Percentiles rank a stretch among this genome's conserved stretches.
These are phyloP conservation scores for Sphagnum magellanicum DNA, from an alignment of 228 moss, liverwort and hornwort species.

Conservation along the genomic window DNA sequence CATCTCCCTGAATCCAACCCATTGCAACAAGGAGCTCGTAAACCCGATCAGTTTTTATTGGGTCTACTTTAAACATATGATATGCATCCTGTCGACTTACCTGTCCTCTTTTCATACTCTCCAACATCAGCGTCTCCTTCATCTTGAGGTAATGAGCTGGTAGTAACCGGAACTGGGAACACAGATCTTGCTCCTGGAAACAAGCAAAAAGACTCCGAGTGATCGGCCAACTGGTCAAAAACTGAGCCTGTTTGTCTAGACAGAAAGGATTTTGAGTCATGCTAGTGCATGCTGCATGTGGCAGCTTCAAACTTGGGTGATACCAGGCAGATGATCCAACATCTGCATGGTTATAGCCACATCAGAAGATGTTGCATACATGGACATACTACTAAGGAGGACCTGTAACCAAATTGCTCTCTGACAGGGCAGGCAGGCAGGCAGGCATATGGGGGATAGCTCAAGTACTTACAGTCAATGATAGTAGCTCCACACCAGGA, in stretches of 20 bases:
- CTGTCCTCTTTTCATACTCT: conserved; percentile 70
- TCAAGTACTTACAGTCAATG: conserved; percentile 55
- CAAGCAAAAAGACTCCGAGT: neutral
- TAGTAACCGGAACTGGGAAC: conserved; percentile 66
- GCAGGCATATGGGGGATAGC: too few relatives aligned
- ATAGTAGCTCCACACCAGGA: conserved; percentile 78
- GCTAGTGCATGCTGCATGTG: too few relatives aligned
- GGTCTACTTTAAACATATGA: conserved; percentile 80
- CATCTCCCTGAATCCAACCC: conserved; percentile 94
- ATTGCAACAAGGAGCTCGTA: conserved; percentile 70
- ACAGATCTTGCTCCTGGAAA: conserved; percentile 85
- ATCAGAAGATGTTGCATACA: too few relatives aligned
- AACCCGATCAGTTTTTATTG: conserved; percentile 87
- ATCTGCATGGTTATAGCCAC: too few relatives aligned
- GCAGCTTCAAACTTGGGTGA: too few relatives aligned
- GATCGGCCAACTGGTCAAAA: too few relatives aligned
- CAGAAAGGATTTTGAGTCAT: too few relatives aligned
- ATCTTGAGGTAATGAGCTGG: conserved; percentile 86
- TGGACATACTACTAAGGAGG: too few relatives aligned
- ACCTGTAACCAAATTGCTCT: too few relatives aligned
- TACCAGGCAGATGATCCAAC: too few relatives aligned
- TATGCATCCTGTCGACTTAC: conserved; percentile 68
- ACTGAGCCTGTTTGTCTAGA: too few relatives aligned
- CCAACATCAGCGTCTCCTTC: conserved; percentile 80
- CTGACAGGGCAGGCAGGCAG: too few relatives aligned